Percentiles rank a stretch among this genome's conserved stretches.
Conservation (phyloP, 306 rosid species). For the Quercus variabilis region DNA sequence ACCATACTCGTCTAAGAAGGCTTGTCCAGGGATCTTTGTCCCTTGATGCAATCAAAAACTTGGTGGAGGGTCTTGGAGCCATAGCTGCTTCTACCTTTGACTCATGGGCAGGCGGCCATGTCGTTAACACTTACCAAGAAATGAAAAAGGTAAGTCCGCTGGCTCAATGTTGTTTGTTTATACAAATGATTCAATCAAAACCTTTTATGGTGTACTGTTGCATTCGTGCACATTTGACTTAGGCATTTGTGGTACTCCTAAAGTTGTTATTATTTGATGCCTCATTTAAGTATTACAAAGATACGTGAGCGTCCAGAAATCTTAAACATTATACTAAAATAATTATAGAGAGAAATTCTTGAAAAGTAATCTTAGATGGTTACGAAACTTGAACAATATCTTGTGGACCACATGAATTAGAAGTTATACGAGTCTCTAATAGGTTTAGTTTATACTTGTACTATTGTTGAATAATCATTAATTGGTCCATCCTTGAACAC, state of each 20-base stretch:
- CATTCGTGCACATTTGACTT: neutral
- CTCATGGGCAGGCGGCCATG: slow-evolving; percentile 41
- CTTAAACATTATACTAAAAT: too few species aligned
- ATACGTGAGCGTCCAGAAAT: too few species aligned
- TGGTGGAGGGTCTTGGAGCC: slow-evolving; percentile 57
- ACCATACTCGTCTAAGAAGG: slow-evolving; percentile 66
- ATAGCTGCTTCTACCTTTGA: slow-evolving; percentile 42
- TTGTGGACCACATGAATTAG: too few species aligned
- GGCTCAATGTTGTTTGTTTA: neutral
- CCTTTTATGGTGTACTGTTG: slow-evolving; percentile 12
- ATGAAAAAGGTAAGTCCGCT: slow-evolving; percentile 59
- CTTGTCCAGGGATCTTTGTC: slow-evolving; percentile 61
- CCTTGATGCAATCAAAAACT: slow-evolving; percentile 42
- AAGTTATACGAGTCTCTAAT: too few species aligned
- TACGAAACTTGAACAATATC: too few species aligned
- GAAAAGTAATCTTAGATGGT: too few species aligned
- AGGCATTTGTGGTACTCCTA: too few species aligned
- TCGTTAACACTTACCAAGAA: slow-evolving; percentile 63
- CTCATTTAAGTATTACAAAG: too few species aligned
- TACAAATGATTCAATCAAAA: slow-evolving; percentile 5
- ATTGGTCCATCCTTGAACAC: slow-evolving; percentile 12
- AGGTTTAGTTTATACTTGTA: too few species aligned
- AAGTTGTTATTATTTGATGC: too few species aligned
- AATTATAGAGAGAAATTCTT: too few species aligned
- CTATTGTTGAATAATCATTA: neutral